Conservation (phyloP, 176 grass and related monocot genomes). For the Aegilops umbellulata region DNA sequence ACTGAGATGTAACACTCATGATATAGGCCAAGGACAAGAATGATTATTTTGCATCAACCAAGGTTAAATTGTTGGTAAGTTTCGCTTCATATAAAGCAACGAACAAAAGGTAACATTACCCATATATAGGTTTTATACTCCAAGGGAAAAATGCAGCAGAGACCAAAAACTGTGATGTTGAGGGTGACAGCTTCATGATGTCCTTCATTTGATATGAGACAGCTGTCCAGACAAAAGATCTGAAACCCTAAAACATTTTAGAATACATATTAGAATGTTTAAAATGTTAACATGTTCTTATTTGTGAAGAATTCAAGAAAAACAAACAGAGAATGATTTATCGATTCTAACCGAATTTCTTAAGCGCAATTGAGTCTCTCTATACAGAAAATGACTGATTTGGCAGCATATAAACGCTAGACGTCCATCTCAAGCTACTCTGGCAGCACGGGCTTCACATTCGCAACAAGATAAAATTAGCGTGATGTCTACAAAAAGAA, state of each 20-base stretch:
- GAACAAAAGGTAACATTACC: slow-evolving; percentile 24
- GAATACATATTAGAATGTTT: too few relatives aligned
- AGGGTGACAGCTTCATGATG: too few relatives aligned
- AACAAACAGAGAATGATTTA: not conserved
- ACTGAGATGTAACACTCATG: not conserved
- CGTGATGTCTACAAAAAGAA: not conserved
- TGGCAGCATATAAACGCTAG: not conserved
- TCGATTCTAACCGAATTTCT: not conserved
- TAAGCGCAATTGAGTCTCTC: not conserved
- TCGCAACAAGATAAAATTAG: not conserved
- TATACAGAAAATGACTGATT: not conserved
- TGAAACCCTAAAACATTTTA: too few relatives aligned
- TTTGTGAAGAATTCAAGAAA: too few relatives aligned
- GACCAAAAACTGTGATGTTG: too few relatives aligned
- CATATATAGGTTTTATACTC: too few relatives aligned
- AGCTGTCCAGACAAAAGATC: too few relatives aligned
- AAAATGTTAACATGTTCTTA: too few relatives aligned
- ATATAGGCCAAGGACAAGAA: not conserved
- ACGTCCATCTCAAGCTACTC: not conserved
- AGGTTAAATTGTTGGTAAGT: not conserved
- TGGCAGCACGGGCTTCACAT: not conserved
- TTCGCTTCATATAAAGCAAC: not conserved
- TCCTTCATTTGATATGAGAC: too few relatives aligned
- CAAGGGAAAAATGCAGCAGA: too few relatives aligned
- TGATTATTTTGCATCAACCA: too few relatives aligned